A percentile compares a stretch with the other conserved stretches of the same genome.
These are phyloP conservation scores for Neurospora tetrasperma DNA, from an alignment of 495 filamentous ascomycete genomes.

Conservation along the genomic window DNA sequence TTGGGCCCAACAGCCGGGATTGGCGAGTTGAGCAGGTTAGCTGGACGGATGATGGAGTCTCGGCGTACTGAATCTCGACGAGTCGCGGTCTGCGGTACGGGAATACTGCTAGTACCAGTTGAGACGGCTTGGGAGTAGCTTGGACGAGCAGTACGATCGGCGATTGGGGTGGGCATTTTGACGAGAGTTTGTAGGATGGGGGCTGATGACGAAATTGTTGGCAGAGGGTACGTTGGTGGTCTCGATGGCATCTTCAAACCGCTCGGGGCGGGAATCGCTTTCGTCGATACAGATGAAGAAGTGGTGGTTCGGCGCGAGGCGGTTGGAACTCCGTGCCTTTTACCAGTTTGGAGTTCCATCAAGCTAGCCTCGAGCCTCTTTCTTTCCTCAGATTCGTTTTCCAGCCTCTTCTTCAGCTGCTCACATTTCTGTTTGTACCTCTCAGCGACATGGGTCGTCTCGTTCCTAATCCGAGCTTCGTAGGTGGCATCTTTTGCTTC, in stretches of 20 bases:
- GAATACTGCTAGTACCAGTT: neutral
- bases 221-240: slow-evolving; percentile 9
- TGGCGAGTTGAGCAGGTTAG: neutral
- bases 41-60: slow-evolving; percentile 6
- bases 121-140: slow-evolving; percentile 15
- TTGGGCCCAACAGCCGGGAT: slow-evolving; percentile 1
- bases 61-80: slow-evolving; percentile 2
- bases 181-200: neutral
- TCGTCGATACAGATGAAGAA: neutral
- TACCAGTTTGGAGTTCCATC: slow-evolving; percentile 9
- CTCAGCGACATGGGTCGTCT: slow-evolving; percentile 12
- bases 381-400: slow-evolving; percentile 17
- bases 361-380: slow-evolving; percentile 10
- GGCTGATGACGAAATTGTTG: neutral
- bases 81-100: neutral
- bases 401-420: slow-evolving; percentile 20
- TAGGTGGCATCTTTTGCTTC: slow-evolving; percentile 26
- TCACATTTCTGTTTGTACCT: slow-evolving; percentile 14
- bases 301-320: neutral
- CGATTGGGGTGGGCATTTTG: slow-evolving; percentile 4
- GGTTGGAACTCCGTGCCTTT: neutral
- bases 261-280: neutral
- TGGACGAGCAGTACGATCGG: slow-evolving; percentile 2
- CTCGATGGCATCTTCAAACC: slow-evolving; percentile 12
- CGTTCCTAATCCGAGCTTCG: slow-evolving; percentile 20